Conservation (phyloP, 129 eudicot genomes). For the Flaveria robusta region DNA sequence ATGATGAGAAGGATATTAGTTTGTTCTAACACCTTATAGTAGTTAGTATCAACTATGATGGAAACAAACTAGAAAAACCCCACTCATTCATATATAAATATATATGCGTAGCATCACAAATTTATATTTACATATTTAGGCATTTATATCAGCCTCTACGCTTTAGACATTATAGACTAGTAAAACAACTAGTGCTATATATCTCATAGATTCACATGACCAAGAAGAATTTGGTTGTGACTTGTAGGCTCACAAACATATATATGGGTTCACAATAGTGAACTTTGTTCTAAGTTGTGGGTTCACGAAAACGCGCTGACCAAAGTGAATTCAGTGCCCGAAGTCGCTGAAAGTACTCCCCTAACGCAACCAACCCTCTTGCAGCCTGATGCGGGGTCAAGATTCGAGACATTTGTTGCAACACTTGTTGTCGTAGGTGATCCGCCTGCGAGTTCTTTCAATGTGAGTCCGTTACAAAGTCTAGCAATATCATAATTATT, state of each 20-base stretch:
- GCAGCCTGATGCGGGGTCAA: conserved; percentile 84
- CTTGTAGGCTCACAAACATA: not conserved
- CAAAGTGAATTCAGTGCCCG: conserved; percentile 82
- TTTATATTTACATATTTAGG: conserved; percentile 33
- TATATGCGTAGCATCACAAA: conserved; percentile 28
- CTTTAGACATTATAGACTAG: conserved; percentile 28
- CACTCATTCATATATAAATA: conserved; percentile 23
- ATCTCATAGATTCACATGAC: conserved; percentile 16
- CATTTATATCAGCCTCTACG: conserved; percentile 26
- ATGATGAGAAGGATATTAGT: too few species aligned
- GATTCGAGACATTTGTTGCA: conserved; percentile 68
- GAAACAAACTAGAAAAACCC: conserved; percentile 16
- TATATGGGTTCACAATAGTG: not conserved
- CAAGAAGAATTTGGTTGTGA: conserved; percentile 1
- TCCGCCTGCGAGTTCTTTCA: conserved; percentile 61
- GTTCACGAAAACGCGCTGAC: conserved; percentile 69
- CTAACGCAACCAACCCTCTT: conserved; percentile 77
- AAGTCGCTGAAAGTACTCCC: conserved; percentile 89
- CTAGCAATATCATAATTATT: not conserved
- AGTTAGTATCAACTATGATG: not conserved
- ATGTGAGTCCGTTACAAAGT: not conserved
- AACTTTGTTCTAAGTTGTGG: conserved; percentile 25
- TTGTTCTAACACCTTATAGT: too few species aligned
- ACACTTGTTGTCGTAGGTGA: conserved; percentile 80
- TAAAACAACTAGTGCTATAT: conserved; percentile 20